Conservation (phyloP, 257 asterid species). For the Salvia hispanica region DNA sequence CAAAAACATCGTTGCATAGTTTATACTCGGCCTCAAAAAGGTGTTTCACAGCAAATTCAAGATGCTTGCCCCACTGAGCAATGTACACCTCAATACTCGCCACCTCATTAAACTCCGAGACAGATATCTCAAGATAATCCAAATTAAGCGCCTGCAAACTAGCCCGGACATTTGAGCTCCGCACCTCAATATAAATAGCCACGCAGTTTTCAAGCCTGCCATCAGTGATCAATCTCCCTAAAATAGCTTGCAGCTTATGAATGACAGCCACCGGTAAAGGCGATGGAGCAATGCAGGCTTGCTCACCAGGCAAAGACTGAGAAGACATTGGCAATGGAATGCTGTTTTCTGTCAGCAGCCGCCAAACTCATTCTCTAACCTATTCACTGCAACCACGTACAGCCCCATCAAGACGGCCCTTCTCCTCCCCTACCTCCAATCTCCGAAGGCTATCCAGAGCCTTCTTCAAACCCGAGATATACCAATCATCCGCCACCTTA, state of each 20-base stretch:
- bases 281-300: slow-evolving; percentile 68
- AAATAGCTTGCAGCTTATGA: slow-evolving; percentile 75
- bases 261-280: slow-evolving; percentile 74
- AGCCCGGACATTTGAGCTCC: slow-evolving; percentile 76
- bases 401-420: slow-evolving; percentile 78
- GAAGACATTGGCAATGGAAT: slow-evolving; percentile 70
- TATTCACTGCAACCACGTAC: slow-evolving; percentile 63
- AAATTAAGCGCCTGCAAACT: slow-evolving; percentile 77
- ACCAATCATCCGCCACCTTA: slow-evolving; percentile 68
- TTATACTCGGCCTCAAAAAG: slow-evolving; percentile 83
- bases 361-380: slow-evolving; percentile 71
- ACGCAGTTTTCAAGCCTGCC: slow-evolving; percentile 73
- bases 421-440: slow-evolving; percentile 61
- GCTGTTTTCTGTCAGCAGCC: slow-evolving; percentile 59
- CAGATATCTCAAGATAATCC: slow-evolving; percentile 88
- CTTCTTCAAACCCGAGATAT: slow-evolving; percentile 60
- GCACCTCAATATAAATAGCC: slow-evolving; percentile 69
- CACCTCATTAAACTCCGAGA: slow-evolving; percentile 75
- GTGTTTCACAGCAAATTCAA: slow-evolving; percentile 87
- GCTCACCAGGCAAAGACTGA: slow-evolving; percentile 51
- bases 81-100: slow-evolving; percentile 75
- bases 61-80: slow-evolving; percentile 79
- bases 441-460: slow-evolving; percentile 51
- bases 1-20: slow-evolving; percentile 77
- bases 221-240: slow-evolving; percentile 64